These are phyloP conservation scores for Cydonia oblonga DNA, from an alignment of 331 rosid genomes.

Conservation along the genomic window DNA sequence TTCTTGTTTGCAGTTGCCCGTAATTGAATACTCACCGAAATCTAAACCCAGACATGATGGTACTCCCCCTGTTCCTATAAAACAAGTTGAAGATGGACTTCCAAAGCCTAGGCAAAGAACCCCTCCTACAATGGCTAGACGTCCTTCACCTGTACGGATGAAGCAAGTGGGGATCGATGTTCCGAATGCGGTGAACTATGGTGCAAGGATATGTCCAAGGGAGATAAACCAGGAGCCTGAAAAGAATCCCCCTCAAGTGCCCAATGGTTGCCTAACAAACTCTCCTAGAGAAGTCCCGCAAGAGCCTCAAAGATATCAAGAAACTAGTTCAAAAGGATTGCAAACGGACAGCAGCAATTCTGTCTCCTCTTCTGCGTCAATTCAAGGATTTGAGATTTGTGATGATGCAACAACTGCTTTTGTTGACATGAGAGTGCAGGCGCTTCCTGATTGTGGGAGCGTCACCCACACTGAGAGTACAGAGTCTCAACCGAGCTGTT, in stretches of 20 bases:
- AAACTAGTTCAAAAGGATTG: slow-evolving; percentile 53
- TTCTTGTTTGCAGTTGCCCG: slow-evolving; percentile 34
- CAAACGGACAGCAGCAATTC: slow-evolving; percentile 72
- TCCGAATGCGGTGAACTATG: slow-evolving; percentile 31
- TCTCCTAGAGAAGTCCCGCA: neutral
- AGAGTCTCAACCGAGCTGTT: slow-evolving; percentile 29
- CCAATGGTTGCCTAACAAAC: slow-evolving; percentile 30
- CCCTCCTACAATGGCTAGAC: slow-evolving; percentile 54
- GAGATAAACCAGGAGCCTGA: slow-evolving; percentile 39
- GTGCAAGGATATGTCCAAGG: slow-evolving; percentile 28
- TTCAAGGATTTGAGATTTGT: slow-evolving; percentile 72
- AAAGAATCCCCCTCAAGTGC: slow-evolving; percentile 28
- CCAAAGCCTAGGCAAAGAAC: slow-evolving; percentile 63
- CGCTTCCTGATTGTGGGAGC: slow-evolving; percentile 25
- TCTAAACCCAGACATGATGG: slow-evolving; percentile 51
- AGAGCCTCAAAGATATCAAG: slow-evolving; percentile 40
- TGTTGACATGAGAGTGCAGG: slow-evolving; percentile 45
- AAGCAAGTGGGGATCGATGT: slow-evolving; percentile 55
- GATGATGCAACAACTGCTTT: slow-evolving; percentile 59
- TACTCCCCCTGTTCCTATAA: slow-evolving; percentile 39
- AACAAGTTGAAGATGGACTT: slow-evolving; percentile 70
- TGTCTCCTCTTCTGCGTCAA: slow-evolving; percentile 64
- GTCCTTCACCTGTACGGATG: slow-evolving; percentile 44
- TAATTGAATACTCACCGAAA: slow-evolving; percentile 53
- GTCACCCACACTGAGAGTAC: slow-evolving; percentile 21